Evolutionary conservation across 1,139 yeast genomes (phyloP), one percentile per base, ranked within the genome.

Genomic region (Sugiyamaella pinicola): DNA sequence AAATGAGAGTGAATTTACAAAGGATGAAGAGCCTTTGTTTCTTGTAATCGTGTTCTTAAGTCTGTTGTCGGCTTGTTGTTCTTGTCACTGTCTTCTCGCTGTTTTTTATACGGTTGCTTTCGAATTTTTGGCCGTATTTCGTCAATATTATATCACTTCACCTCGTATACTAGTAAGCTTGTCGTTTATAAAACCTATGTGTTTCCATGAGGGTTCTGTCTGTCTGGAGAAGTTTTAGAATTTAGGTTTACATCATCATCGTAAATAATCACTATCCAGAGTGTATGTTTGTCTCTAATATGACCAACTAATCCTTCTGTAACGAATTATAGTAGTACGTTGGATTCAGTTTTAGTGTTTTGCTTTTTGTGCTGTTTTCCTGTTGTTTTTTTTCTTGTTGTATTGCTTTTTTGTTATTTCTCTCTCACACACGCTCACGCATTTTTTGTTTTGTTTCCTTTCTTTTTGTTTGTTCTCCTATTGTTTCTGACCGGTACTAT

Each of bases 281-380:
- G 35, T 31, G 35, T 31, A 31, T n/a, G 35, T 31, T n/a, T 26
- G 31, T 26, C 31, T 26, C 31, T 26, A 26, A 26, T 26, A 26
- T 26, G 12, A 4, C 31, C 31, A 26, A 26, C 12, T 26, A 26
- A 26, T 7, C 31, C 12, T 26, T 26, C 31, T 26, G 31, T 26
- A 9, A 9, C 12, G 31, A 26, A 26, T 26, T 9, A 26, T 26
- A 26, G n/a, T 26, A 26, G 12, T 10, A 26, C n/a, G n/a, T n/a
- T 26, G 31, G 31, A 26, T 26, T 26, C 31, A 26, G 31, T 26
- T 26, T 26, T 26, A 10, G n/a, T 26, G 9, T 10, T 26, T 26
- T 26, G 9, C 31, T 26, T 26, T 26, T 26, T 26, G 31, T 26
- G 9, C 31, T n/a, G 12, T 26, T n/a, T 10, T 10, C 31, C 31